Evolutionary conservation across 108 stramenopile species (phyloP).

Genomic region (Cylindrotheca closterium): DNA sequence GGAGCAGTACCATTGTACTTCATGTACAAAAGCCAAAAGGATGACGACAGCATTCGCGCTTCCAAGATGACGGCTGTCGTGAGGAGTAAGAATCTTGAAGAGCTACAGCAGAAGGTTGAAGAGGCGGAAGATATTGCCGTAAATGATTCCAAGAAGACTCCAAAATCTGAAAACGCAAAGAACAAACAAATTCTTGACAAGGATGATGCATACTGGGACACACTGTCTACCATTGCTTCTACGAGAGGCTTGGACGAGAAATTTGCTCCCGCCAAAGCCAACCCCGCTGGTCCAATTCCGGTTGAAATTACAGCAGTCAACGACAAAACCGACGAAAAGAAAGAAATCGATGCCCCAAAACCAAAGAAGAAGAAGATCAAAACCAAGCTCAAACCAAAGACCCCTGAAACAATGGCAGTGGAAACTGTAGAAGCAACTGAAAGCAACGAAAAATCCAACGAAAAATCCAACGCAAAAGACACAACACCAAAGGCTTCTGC

Average conservation of each 20-base stretch:
- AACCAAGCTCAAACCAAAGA: background rate
- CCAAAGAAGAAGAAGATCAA: background rate
- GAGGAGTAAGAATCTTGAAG: too few species aligned
- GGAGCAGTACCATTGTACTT: slow-evolving; percentile 24
- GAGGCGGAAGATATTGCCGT: background rate
- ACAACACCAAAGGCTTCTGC: background rate
- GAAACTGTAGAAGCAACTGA: background rate
- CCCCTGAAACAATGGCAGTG: background rate
- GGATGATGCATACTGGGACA: slow-evolving; percentile 45
- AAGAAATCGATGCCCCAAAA: background rate
- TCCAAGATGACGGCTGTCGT: too few species aligned
- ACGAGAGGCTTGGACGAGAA: slow-evolving; percentile 27
- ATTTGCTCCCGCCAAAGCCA: background rate
- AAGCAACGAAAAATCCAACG: background rate
- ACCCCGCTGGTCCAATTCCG: slow-evolving; percentile 29
- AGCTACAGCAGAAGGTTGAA: background rate
- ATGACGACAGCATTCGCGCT: background rate
- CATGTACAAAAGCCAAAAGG: slow-evolving; percentile 6
- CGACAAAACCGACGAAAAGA: background rate
- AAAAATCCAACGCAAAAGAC: background rate
- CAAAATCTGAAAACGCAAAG: background rate
- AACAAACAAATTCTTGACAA: slow-evolving; percentile 22
- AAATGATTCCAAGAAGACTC: slow-evolving; percentile 2
- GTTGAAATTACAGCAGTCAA: slow-evolving; percentile 31
- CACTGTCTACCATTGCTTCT: slow-evolving; percentile 38